These are phyloP conservation scores for Zizania palustris DNA, from an alignment of 202 grass and related monocot genomes.

Conservation along the genomic window DNA sequence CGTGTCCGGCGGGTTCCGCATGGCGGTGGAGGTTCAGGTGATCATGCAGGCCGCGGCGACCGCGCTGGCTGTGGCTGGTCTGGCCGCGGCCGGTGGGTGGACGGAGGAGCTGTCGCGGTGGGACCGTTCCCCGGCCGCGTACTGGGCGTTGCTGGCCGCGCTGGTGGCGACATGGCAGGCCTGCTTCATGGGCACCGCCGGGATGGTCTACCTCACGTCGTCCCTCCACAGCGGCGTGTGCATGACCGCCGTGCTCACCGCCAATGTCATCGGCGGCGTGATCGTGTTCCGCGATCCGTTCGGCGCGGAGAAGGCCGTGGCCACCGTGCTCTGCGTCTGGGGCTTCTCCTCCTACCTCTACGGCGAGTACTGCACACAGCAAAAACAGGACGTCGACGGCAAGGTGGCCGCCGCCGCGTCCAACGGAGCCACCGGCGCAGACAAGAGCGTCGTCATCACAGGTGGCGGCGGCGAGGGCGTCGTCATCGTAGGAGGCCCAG, in stretches of 20 bases:
- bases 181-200: conserved; percentile 96
- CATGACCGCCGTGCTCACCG: conserved; percentile 87
- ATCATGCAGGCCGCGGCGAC: conserved; percentile 83
- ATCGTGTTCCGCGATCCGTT: conserved; percentile 75
- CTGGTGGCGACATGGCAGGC: conserved; percentile 86
- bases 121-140: conserved; percentile 58
- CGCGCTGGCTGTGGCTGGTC: conserved; percentile 51
- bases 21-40: conserved; percentile 91
- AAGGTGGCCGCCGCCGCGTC: conserved; percentile 33
- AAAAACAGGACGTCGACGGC: conserved; percentile 30
- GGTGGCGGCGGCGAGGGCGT: conserved; percentile 17
- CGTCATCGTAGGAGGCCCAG: no score
- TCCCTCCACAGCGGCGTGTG: conserved; percentile 92
- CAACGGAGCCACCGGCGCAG: conserved; percentile 12
- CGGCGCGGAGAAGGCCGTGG: conserved; percentile 70
- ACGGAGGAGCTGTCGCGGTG: conserved; percentile 54
- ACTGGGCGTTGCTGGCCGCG: conserved; percentile 63
- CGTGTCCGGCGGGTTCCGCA: conserved; percentile 57
- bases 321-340: conserved; percentile 89
- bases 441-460: conserved; percentile 37
- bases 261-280: conserved; percentile 83
- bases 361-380: conserved; percentile 71
- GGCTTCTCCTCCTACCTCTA: conserved; percentile 86
- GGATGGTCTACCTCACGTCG: conserved; percentile 86
- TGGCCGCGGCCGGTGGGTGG: conserved; percentile 50